Evolutionary conservation across 345 rosid genomes (phyloP), one percentile per base, ranked within the genome.

Genomic region (Lepidium africanum): DNA sequence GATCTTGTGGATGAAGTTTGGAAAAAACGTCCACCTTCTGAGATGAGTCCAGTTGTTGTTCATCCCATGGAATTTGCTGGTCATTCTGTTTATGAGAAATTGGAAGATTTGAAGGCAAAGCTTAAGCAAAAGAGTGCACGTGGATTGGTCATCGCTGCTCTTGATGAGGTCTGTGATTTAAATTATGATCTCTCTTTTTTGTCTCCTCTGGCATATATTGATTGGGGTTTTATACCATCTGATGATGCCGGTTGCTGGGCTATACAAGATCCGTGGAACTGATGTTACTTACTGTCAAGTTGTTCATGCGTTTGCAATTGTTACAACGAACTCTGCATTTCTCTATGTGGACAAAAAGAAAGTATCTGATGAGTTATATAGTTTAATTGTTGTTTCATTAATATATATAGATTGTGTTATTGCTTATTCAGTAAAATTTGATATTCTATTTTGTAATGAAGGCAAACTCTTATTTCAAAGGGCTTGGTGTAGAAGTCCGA

Each of bases 261-360:
- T 91, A 71, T 94, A 83, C 76, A 94, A 94, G 70, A 83, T 94
- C 51, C 96, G 97, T 62, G 99, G 99, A 71, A 82, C 63, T 62
- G 99, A 94, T 77, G 96, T 94, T 15, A 74, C 96, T 69, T 91
- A 85, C 57, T 79, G 86, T 78, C 99, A 97, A 0, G 96, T 94
- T 75, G 97, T 85, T 76, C 97, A 94, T 77, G 94, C 97, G 5
- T 94, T 91, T 78, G 96, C 97, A 30, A 79, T 94, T 30, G 84
- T 94, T 40, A 89, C 96, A 13, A 60, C 55, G 47, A 71, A 73
- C 15, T 82, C 90, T 52, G 96, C 92, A 47, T 89, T 89, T 71
- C 77, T 91, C 50, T 94, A 89, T 46, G 89, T 87, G 43, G 96
- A 89, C 74, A 84, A 76, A 70, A 89, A 78, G 82, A 94, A 94